phyloP scores from a whole-genome alignment of 1,284 basidiomycete species.

The Psilocybe mexicana region DNA sequence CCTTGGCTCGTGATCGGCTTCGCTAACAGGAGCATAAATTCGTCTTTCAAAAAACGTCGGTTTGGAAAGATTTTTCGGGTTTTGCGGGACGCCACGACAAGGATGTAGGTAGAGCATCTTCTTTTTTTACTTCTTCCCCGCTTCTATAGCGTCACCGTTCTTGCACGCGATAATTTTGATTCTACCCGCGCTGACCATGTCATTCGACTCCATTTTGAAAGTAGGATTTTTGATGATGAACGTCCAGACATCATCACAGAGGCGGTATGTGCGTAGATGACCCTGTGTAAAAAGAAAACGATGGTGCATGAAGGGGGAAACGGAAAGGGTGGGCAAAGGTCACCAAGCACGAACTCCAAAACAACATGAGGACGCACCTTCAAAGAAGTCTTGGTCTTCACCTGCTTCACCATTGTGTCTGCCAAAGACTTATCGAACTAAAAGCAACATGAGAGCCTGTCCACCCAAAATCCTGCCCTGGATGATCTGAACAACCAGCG shows the following conservation, averaged over 20 bases:
- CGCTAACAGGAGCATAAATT: not conserved
- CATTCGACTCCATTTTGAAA: conserved; percentile 94
- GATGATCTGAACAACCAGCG: not conserved
- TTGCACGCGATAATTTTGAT: conserved; percentile 98
- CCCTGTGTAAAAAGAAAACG: conserved; percentile 51
- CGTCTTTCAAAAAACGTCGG: not conserved
- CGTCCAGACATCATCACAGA: conserved; percentile 97
- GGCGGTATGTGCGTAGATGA: conserved; percentile 88
- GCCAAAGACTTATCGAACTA: conserved; percentile 96
- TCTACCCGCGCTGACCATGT: conserved; percentile 72
- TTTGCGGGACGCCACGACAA: not conserved
- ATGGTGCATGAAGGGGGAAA: no score
- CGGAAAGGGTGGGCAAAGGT: not conserved
- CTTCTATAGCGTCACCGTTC: conserved; percentile 82
- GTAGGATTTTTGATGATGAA: conserved; percentile 91
- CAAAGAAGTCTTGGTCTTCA: conserved; percentile 89
- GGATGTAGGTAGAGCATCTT: not conserved
- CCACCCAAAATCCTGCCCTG: not conserved
- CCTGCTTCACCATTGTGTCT: conserved; percentile 86
- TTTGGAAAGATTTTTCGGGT: not conserved
- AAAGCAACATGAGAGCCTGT: conserved; percentile 7
- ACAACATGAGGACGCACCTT: conserved; percentile 56
- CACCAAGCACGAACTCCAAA: not conserved
- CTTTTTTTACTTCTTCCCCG: conserved; percentile 58
- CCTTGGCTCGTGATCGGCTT: not conserved